phyloP scores from a whole-genome alignment of 2,329 filamentous ascomycete species.

The Cladophialophora yegresii region DNA sequence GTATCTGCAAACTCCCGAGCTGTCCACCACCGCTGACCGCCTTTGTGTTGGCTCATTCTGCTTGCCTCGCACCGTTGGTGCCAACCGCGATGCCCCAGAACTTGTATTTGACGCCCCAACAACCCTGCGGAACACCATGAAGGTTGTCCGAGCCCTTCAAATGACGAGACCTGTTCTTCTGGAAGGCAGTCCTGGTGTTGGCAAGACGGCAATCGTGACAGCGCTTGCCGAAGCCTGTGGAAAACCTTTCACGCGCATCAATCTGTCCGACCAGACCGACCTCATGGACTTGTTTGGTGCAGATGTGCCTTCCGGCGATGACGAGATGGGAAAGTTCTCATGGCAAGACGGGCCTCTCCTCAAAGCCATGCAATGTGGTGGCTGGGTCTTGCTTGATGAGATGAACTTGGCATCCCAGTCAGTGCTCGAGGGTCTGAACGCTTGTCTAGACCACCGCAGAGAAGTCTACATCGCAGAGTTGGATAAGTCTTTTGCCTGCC shows the following conservation, averaged over 20 bases:
- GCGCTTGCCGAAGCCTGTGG: slow-evolving; percentile 80
- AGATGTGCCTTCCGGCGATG: slow-evolving; percentile 93
- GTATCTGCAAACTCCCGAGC: slow-evolving; percentile 64
- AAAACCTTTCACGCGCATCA: slow-evolving; percentile 85
- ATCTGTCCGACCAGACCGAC: slow-evolving; percentile 96
- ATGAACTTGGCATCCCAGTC: slow-evolving; percentile 99
- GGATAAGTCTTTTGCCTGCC: slow-evolving; percentile 87
- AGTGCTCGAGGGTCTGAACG: slow-evolving; percentile 92
- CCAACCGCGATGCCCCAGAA: slow-evolving; percentile 56
- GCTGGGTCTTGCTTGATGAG: slow-evolving; percentile 96
- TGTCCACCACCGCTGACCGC: slow-evolving; percentile 60
- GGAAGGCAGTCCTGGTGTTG: slow-evolving; percentile 96
- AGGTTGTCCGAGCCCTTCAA: slow-evolving; percentile 84
- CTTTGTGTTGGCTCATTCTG: slow-evolving; percentile 71
- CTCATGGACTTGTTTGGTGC: slow-evolving; percentile 97
- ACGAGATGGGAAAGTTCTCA: slow-evolving; percentile 82
- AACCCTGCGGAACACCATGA: slow-evolving; percentile 84
- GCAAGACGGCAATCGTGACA: slow-evolving; percentile 90
- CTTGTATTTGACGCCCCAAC: slow-evolving; percentile 89
- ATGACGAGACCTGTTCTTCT: slow-evolving; percentile 88
- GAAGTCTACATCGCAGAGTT: slow-evolving; percentile 95
- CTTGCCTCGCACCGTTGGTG: slow-evolving; percentile 48
- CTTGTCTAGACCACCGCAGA: slow-evolving; percentile 92
- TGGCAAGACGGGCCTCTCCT: slow-evolving; percentile 97
- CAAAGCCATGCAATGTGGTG: slow-evolving; percentile 91